A percentile compares a stretch with the other conserved stretches of the same genome.
Conservation (phyloP, 2,329 filamentous ascomycete species). For the Microcyclospora tardicrescens region DNA sequence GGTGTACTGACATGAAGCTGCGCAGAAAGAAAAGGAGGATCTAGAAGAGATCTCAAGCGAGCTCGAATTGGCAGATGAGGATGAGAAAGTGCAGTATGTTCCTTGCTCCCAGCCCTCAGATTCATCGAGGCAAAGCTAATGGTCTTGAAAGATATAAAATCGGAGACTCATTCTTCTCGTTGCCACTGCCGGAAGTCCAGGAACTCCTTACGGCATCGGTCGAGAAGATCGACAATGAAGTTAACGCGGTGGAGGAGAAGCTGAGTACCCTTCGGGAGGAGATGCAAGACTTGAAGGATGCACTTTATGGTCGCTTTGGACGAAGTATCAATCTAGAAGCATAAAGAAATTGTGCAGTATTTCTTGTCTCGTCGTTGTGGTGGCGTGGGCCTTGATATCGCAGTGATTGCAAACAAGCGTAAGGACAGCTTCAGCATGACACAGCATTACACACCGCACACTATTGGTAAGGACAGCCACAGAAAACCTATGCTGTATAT, state of each 20-base stretch:
- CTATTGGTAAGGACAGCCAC: too few species aligned
- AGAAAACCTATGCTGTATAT: too few species aligned
- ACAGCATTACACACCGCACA: too few species aligned
- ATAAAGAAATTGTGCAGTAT: constrained; percentile 4
- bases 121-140: constrained; percentile 1
- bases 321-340: constrained; percentile 94
- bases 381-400: too few species aligned
- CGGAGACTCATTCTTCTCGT: constrained; percentile 84
- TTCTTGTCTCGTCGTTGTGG: too few species aligned
- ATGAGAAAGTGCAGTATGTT: constrained; percentile 75
- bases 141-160: constrained; percentile 66
- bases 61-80: constrained; percentile 88
- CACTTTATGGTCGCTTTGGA: constrained; percentile 87
- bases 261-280: constrained; percentile 65
- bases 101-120: background rate
- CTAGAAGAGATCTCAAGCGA: constrained; percentile 85
- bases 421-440: too few species aligned
- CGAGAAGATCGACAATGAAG: constrained; percentile 62
- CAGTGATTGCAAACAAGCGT: too few species aligned
- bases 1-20: background rate
- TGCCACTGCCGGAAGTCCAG: constrained; percentile 74
- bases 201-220: constrained; percentile 64
- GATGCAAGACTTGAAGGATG: constrained; percentile 80
- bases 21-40: constrained; percentile 94
- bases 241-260: constrained; percentile 63